Base-by-base conservation (phyloP, 805 yeast genomes). In the Starmerella cellae region DNA sequence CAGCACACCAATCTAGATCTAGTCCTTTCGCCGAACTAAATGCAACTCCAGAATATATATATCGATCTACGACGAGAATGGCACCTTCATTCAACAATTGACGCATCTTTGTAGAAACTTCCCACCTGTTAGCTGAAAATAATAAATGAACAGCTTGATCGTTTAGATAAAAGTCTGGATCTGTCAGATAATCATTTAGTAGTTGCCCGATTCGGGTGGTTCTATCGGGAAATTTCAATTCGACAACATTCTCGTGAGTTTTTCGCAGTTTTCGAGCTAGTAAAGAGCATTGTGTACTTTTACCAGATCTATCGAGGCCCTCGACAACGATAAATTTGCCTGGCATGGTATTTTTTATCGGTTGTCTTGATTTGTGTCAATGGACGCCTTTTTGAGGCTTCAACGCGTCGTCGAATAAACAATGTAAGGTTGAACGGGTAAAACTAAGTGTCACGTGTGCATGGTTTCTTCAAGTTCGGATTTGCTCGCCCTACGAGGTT, bases 81-180 rank as follows among this genome's bases (percentile, higher is more conserved):
- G 56, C 57, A 1, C 95, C 95, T 0, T 58, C 48, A 1, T 60
- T 51, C 17, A 85, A 59, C 11, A 64, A 55, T 1, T 55, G 43
- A 10, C 61, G 56, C 4, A 91, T 74, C 3, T 60, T 57, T 1
- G 64, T 60, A 1, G 68, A 70, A 19, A 74, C 53, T 58, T 91
- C 99, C 99, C 99, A 91, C 49, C 99, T 65, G 55, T 91, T 91
- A 1, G 97, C 95, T 51, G 85, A 75, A 59, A 91, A 91, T 27
- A 91, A 63, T 20, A 91, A 65, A 60, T 91, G 99, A 4, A 85
- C 79, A 0, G 94, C 68, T 58, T 84, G 77, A 55, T 87, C 95
- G 16, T 77, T 71, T 17, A 85, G 58, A 19, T 64, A 61, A 49
- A 75, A 69, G 2, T 48, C 42, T 14, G 49, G 32, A 21, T 49